Evolutionary conservation across 805 yeast species (phyloP).

Genomic region (Cyberlindnera xylosilytica): DNA sequence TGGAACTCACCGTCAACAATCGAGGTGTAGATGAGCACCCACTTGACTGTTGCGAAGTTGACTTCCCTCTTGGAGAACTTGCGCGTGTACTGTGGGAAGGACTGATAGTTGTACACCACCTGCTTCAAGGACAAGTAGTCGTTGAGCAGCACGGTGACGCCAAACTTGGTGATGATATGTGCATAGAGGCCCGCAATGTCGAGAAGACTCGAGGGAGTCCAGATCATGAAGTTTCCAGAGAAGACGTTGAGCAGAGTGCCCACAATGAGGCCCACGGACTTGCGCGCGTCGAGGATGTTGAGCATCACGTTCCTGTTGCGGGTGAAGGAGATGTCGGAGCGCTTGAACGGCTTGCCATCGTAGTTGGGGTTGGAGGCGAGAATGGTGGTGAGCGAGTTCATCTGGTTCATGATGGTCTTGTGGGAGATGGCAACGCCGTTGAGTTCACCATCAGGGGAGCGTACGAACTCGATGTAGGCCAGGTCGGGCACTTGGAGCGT

Average conservation of each 20-base stretch:
- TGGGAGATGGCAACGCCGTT: slow-evolving; percentile 94
- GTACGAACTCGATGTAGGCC: slow-evolving; percentile 90
- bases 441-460: slow-evolving; percentile 86
- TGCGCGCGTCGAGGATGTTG: slow-evolving; percentile 64
- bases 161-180: slow-evolving; percentile 63
- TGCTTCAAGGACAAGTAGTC: slow-evolving; percentile 88
- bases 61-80: slow-evolving; percentile 71
- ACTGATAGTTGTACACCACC: slow-evolving; percentile 89
- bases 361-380: slow-evolving; percentile 59
- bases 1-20: slow-evolving; percentile 92
- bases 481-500: slow-evolving; percentile 73
- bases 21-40: slow-evolving; percentile 87
- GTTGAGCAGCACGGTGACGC: slow-evolving; percentile 72
- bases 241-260: slow-evolving; percentile 80
- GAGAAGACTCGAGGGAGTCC: slow-evolving; percentile 74
- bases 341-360: slow-evolving; percentile 44
- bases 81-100: slow-evolving; percentile 79
- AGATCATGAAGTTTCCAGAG: slow-evolving; percentile 76
- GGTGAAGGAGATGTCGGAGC: slow-evolving; percentile 47
- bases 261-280: slow-evolving; percentile 81
- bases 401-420: slow-evolving; percentile 82
- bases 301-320: slow-evolving; percentile 53
- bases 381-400: slow-evolving; percentile 69
- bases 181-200: slow-evolving; percentile 87
- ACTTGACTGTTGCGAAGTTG: slow-evolving; percentile 74